phyloP scores from a whole-genome alignment of 83 land plant genomes.

The Diphasiastrum complanatum region DNA sequence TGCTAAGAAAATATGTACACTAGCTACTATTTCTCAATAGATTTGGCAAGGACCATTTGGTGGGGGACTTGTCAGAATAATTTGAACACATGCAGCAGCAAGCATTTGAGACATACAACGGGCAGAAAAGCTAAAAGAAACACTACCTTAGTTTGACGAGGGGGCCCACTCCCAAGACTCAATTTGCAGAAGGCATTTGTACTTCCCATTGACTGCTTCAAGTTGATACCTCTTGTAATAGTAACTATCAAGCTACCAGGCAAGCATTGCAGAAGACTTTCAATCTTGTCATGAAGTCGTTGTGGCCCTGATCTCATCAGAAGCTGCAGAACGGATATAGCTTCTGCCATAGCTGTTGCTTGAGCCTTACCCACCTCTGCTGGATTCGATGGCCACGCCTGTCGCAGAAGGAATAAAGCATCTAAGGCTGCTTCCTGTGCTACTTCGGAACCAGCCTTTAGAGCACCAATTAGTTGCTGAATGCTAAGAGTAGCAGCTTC shows the following conservation, averaged over 20 bases:
- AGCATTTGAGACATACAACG: neutral
- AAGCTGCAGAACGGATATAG: conserved; percentile 82
- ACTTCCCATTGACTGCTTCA: conserved; percentile 91
- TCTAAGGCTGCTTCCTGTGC: conserved; percentile 97
- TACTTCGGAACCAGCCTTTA: conserved; percentile 82
- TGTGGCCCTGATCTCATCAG: conserved; percentile 88
- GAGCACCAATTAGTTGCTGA: conserved; percentile 78
- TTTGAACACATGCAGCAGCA: neutral
- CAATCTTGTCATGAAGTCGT: conserved; percentile 88
- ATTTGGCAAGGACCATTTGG: too few relatives aligned
- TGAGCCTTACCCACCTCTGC: conserved; percentile 93
- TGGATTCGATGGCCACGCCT: conserved; percentile 95
- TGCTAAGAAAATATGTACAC: too few relatives aligned
- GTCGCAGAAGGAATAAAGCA: conserved; percentile 68
- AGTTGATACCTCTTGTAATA: conserved; percentile 83
- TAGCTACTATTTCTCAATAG: too few relatives aligned
- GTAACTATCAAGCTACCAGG: conserved; percentile 91
- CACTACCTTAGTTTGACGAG: conserved; percentile 96
- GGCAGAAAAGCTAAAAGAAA: neutral
- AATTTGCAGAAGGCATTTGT: conserved; percentile 91
- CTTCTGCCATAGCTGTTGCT: conserved; percentile 88
- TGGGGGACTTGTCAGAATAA: too few relatives aligned
- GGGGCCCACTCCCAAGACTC: conserved; percentile 84
- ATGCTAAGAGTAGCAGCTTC: conserved; percentile 89
- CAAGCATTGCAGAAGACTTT: conserved; percentile 78